phyloP scores from a whole-genome alignment of 768 basidiomycete genomes.

The Gloeostereum incarnatum region DNA sequence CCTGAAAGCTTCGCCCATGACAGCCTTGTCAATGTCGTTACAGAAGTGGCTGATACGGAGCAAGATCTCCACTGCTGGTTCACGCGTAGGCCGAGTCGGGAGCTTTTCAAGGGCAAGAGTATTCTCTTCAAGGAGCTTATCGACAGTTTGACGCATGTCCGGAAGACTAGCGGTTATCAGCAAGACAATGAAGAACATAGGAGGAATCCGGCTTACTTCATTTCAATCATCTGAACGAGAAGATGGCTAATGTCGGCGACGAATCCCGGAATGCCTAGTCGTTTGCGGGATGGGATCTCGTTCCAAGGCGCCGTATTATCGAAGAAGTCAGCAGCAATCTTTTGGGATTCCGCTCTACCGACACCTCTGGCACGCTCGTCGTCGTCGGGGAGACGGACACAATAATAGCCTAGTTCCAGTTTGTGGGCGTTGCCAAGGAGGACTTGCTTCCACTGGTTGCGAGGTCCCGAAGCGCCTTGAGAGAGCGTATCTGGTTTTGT shows the following conservation, averaged over 20 bases:
- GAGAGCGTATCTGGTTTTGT: slow-evolving; percentile 45
- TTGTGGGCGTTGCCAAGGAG: slow-evolving; percentile 35
- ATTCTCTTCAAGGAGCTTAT: slow-evolving; percentile 26
- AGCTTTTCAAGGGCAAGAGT: slow-evolving; percentile 23
- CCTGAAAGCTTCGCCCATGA: slow-evolving; percentile 18
- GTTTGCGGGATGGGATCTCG: slow-evolving; percentile 27
- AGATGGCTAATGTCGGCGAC: slow-evolving; percentile 40
- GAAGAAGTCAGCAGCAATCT: slow-evolving; percentile 35
- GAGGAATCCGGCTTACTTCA: slow-evolving; percentile 1
- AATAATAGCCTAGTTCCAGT: slow-evolving; percentile 54
- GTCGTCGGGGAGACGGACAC: slow-evolving; percentile 57
- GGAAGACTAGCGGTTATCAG: slow-evolving; percentile 31
- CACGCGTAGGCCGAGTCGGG: slow-evolving; percentile 24
- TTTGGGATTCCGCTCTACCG: slow-evolving; percentile 25
- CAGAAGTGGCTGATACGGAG: slow-evolving; percentile 35
- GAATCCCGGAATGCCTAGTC: slow-evolving; percentile 48
- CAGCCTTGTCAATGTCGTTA: slow-evolving; percentile 16
- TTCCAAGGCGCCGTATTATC: slow-evolving; percentile 40
- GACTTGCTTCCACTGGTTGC: slow-evolving; percentile 37
- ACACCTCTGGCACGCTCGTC: slow-evolving; percentile 30
- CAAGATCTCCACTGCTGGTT: slow-evolving; percentile 38
- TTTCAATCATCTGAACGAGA: slow-evolving; percentile 16
- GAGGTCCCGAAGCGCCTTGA: slow-evolving; percentile 29
- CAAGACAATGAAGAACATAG: not conserved
- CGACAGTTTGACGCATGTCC: slow-evolving; percentile 26